Percentiles rank a stretch among this genome's conserved stretches.
phyloP scores from a whole-genome alignment of 2,329 filamentous ascomycete species.

The Neofusicoccum laricinum region DNA sequence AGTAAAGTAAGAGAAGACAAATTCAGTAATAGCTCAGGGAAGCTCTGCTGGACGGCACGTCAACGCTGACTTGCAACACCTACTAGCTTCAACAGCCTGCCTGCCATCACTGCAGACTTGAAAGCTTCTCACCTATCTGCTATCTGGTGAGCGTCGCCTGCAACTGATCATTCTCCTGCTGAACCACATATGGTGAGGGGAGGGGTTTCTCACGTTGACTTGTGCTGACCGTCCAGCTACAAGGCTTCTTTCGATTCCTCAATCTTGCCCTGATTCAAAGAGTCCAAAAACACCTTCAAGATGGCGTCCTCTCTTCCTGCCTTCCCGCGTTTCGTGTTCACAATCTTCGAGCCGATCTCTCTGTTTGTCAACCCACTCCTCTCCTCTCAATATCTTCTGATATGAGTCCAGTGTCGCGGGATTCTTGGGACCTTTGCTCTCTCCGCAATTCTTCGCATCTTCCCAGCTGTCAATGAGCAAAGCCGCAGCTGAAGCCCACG shows the following conservation, averaged over 20 bases:
- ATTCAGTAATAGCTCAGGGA: background rate
- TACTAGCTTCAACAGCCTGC: background rate
- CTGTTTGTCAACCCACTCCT: conserved; percentile 16
- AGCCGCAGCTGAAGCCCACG: background rate
- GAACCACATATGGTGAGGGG: no score
- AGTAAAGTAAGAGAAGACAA: background rate
- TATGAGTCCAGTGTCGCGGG: conserved; percentile 18
- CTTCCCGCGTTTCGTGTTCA: conserved; percentile 20
- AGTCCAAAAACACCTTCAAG: background rate
- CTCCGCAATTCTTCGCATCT: conserved; percentile 20
- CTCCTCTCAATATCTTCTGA: background rate
- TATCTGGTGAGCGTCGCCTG: no score
- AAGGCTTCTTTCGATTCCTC: background rate
- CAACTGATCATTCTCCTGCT: no score
- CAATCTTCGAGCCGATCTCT: conserved; percentile 22
- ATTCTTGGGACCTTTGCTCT: conserved; percentile 20
- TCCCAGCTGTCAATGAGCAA: conserved; percentile 19
- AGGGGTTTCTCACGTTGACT: no score
- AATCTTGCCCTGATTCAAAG: background rate
- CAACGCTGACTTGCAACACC: background rate
- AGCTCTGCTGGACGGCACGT: background rate
- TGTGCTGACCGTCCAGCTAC: no score
- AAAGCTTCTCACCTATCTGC: no score
- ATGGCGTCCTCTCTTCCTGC: conserved; percentile 21
- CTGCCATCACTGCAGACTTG: no score